Evolutionary conservation across 768 basidiomycete genomes (phyloP), one percentile per base, ranked within the genome.

Genomic region (Rhodosporidiobolus sp.): DNA sequence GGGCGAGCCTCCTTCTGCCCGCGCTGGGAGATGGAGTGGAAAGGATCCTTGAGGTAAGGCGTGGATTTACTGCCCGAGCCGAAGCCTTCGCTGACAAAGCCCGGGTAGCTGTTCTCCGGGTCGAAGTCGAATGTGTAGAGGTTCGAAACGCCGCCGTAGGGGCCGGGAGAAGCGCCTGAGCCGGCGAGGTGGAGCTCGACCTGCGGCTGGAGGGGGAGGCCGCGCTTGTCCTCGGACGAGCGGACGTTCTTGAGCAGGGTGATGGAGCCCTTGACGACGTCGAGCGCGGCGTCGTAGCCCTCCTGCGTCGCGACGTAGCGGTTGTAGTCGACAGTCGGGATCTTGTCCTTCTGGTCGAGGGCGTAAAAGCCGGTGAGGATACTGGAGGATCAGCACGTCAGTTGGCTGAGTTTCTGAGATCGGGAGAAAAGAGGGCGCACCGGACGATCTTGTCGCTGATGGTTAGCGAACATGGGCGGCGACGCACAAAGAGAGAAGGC

Each of bases 41-140:
- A 79, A 1, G 82, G 82, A 17, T 69, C 58, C n/a, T 79, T 71
- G 19, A 75, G 69, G 76, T 79, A 81, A 6, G 79, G 62, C 0
- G 79, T 63, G 3, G 77, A 67, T 30, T 81, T 70, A 28, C 64
- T 64, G n/a, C 82, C 82, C 7, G 76, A 77, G 48, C 82, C 83
- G 52, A 80, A 81, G 19, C 82, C 82, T 52, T 63, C 35, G 1
- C 52, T 30, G 32, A 54, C 20, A n/a, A 48, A 34, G 2, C 65
- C 63, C 7, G 35, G 1, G 46, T 54, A 54, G 14, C 19, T 2
- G 19, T 20, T 17, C 1, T 0, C 9, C 26, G 66, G 45, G 0
- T 57, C 34, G 57, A 55, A 52, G 30, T 19, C 46, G 28, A 64
- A n/a, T 8, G 49, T 1, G 16, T 50, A 28, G 32, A 48, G 28